Percentiles rank a stretch among this genome's conserved stretches.
Evolutionary conservation across 2,329 filamentous ascomycete species (phyloP).

Genomic region (Trichoderma koningii): DNA sequence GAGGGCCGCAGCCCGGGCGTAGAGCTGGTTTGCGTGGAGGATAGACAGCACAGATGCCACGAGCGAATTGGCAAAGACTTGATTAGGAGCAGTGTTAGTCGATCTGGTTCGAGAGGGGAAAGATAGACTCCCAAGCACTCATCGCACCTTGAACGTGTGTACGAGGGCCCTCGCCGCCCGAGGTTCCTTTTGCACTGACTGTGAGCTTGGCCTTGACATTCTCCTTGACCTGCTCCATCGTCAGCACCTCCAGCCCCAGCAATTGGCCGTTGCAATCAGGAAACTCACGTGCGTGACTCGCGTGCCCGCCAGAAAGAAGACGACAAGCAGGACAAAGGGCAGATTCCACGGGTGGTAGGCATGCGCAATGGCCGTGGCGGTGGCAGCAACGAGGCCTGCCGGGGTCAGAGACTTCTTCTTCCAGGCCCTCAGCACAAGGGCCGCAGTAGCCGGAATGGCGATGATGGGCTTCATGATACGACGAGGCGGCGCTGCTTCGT

Average conservation of each 20-base stretch:
- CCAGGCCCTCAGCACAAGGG: conserved; percentile 67
- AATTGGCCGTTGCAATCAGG: background rate
- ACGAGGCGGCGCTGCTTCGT: background rate
- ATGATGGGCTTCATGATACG: conserved; percentile 58
- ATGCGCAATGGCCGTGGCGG: conserved; percentile 74
- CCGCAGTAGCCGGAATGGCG: conserved; percentile 59
- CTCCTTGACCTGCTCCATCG: conserved; percentile 70
- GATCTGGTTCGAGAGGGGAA: background rate
- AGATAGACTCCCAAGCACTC: background rate
- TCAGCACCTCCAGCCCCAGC: conserved; percentile 28
- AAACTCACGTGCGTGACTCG: conserved; percentile 72
- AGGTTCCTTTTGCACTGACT: conserved; percentile 69
- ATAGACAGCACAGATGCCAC: conserved; percentile 68
- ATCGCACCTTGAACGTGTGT: conserved; percentile 74
- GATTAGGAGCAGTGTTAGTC: conserved; percentile 31
- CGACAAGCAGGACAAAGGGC: conserved; percentile 79
- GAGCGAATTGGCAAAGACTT: conserved; percentile 81
- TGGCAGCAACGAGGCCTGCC: conserved; percentile 70
- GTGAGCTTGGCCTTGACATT: conserved; percentile 81
- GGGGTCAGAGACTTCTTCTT: conserved; percentile 77
- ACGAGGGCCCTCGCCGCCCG: conserved; percentile 78
- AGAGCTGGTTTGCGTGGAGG: conserved; percentile 62
- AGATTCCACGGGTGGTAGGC: conserved; percentile 90
- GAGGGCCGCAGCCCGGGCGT: conserved; percentile 48
- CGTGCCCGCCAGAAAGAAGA: conserved; percentile 87